A percentile compares a stretch with the other conserved stretches of the same genome.
These are phyloP conservation scores for Brassica incana DNA, from an alignment of 345 rosid species.

Conservation along the genomic window DNA sequence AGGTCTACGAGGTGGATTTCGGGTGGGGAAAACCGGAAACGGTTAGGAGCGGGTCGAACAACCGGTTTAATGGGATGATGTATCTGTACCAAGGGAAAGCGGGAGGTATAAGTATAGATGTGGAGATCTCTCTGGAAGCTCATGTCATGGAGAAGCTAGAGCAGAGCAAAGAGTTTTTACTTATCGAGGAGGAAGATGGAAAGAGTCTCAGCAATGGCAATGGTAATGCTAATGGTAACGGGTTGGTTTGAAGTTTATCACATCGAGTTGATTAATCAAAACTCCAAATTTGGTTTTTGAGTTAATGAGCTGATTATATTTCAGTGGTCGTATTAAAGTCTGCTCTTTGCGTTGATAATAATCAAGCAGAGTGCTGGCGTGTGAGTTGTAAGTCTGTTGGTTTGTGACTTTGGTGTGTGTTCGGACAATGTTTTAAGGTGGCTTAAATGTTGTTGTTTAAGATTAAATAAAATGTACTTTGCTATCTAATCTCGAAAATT, in stretches of 20 bases:
- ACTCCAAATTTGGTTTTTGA: neutral
- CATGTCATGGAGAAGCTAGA: constrained; percentile 74
- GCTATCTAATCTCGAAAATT: neutral
- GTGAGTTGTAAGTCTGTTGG: neutral
- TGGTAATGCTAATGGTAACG: neutral
- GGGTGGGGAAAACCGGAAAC: constrained; percentile 90
- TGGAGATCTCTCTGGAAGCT: constrained; percentile 74
- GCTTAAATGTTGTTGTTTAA: neutral
- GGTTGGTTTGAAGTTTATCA: constrained; percentile 9
- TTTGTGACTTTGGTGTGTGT: neutral
- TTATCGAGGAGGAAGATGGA: constrained; percentile 33
- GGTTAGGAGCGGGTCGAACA: constrained; percentile 82
- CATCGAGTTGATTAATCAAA: neutral
- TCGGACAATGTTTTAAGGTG: neutral
- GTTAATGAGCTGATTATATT: constrained; percentile 6
- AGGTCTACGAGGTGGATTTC: constrained; percentile 85
- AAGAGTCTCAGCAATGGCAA: constrained; percentile 13
- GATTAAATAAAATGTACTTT: neutral
- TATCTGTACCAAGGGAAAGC: constrained; percentile 86
- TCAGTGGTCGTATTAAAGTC: neutral
- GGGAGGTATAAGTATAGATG: constrained; percentile 83
- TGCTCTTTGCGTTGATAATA: constrained; percentile 17
- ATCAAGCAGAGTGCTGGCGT: constrained; percentile 15
- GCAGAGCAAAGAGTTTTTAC: constrained; percentile 60
- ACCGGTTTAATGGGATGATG: constrained; percentile 94